Evolutionary conservation across 2,329 filamentous ascomycete species (phyloP).

Genomic region (Exophiala alcalophila): DNA sequence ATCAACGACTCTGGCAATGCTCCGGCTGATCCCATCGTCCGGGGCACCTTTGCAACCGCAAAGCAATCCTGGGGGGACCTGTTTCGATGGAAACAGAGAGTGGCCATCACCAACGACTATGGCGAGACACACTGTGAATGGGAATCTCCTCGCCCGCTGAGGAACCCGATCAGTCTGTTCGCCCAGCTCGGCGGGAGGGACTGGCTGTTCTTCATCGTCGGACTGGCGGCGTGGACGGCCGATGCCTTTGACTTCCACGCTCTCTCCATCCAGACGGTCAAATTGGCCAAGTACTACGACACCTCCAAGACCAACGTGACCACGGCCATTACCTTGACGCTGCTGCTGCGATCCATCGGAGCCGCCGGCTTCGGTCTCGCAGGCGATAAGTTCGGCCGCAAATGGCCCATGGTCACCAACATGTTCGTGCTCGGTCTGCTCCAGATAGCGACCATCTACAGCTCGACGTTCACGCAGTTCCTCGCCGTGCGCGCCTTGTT

Average conservation of each 20-base stretch:
- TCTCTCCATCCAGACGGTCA: conserved; percentile 72
- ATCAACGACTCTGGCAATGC: too few species aligned
- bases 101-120: conserved; percentile 62
- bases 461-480: conserved; percentile 67
- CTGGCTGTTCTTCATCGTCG: conserved; percentile 75
- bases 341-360: conserved; percentile 71
- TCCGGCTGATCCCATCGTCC: conserved; percentile 64
- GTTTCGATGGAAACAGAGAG: conserved; percentile 71
- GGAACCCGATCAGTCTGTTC: conserved; percentile 68
- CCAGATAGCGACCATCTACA: conserved; percentile 77
- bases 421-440: conserved; percentile 69
- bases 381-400: conserved; percentile 75
- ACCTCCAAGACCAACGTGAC: conserved; percentile 66
- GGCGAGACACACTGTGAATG: conserved; percentile 67
- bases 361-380: conserved; percentile 73
- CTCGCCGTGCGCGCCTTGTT: conserved; percentile 71
- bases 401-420: conserved; percentile 80
- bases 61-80: conserved; percentile 64
- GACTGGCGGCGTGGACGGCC: conserved; percentile 72
- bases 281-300: conserved; percentile 60
- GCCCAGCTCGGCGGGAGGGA: conserved; percentile 61
- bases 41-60: conserved; percentile 62
- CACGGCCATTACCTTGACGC: conserved; percentile 71
- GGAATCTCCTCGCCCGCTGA: conserved; percentile 62
- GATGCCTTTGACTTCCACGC: conserved; percentile 85